These are phyloP conservation scores for Seminavis robusta DNA, from an alignment of 108 stramenopile genomes.

Conservation along the genomic window DNA sequence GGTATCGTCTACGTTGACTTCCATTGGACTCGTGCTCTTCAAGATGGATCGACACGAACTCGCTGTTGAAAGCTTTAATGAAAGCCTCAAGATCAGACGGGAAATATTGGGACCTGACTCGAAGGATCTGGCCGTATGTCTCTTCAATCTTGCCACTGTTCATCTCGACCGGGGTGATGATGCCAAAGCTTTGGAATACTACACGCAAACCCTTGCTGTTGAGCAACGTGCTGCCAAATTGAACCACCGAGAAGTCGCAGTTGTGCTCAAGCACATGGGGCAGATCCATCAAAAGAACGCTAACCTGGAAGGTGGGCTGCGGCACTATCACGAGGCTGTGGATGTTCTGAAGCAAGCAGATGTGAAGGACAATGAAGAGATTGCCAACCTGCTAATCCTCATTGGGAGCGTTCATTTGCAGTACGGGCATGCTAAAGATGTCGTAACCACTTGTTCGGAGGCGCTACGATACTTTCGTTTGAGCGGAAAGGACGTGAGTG, in stretches of 20 bases:
- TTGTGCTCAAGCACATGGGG: constrained; percentile 34
- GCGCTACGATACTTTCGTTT: constrained; percentile 42
- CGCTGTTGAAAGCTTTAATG: constrained; percentile 50
- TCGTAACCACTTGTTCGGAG: constrained; percentile 33
- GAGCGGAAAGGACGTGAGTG: constrained; percentile 38
- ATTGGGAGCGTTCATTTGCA: constrained; percentile 60
- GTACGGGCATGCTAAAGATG: constrained; percentile 32
- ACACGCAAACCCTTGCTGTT: constrained; percentile 47
- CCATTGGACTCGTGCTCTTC: constrained; percentile 62
- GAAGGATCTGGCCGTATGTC: constrained; percentile 51
- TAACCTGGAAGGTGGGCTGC: constrained; percentile 27
- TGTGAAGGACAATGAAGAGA: no score
- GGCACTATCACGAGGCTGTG: constrained; percentile 26
- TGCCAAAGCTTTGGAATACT: constrained; percentile 52
- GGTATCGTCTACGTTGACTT: constrained; percentile 56
- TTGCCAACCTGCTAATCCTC: constrained; percentile 38
- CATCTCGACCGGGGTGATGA: constrained; percentile 52
- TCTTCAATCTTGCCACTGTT: constrained; percentile 63
- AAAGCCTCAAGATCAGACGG: constrained; percentile 46
- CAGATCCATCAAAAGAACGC: constrained; percentile 33
- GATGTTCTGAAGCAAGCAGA: no score
- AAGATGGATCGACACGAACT: constrained; percentile 43
- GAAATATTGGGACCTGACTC: constrained; percentile 31
- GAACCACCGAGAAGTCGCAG: constrained; percentile 37
- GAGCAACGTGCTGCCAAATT: constrained; percentile 39